Percentiles rank a stretch among this genome's conserved stretches.
Evolutionary conservation across 768 basidiomycete genomes (phyloP).

Genomic region (Mycena haematopus): DNA sequence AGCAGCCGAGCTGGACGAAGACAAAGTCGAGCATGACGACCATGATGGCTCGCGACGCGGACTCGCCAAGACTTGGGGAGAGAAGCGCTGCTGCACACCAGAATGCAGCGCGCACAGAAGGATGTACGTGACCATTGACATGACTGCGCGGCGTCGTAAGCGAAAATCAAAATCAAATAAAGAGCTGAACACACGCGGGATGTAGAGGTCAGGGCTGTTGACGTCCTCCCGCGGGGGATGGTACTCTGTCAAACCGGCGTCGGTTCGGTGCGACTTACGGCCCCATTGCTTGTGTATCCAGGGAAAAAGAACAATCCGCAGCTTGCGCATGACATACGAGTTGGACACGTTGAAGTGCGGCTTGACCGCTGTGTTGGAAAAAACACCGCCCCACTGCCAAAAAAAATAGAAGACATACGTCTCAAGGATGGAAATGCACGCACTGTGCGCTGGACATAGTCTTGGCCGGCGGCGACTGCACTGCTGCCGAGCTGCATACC

Average conservation of each 20-base stretch:
- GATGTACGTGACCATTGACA: constrained; percentile 97
- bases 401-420: constrained; percentile 18
- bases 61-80: constrained; percentile 86
- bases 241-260: constrained; percentile 77
- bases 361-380: constrained; percentile 80
- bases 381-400: constrained; percentile 75
- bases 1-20: constrained; percentile 91
- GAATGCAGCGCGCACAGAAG: constrained; percentile 86
- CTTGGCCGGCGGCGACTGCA: constrained; percentile 92
- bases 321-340: constrained; percentile 90
- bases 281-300: constrained; percentile 94
- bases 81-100: constrained; percentile 82
- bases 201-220: constrained; percentile 96
- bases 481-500: constrained; percentile 94
- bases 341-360: constrained; percentile 97
- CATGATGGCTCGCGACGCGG: constrained; percentile 81
- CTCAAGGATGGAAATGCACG: constrained; percentile 36
- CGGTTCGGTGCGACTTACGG: constrained; percentile 67
- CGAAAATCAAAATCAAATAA: constrained; percentile 7
- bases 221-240: constrained; percentile 91
- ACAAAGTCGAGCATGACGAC: constrained; percentile 90
- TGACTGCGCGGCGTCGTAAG: constrained; percentile 55
- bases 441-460: constrained; percentile 95
- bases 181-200: constrained; percentile 67
- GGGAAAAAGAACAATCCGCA: constrained; percentile 89